Conservation (phyloP, 2,329 filamentous ascomycete genomes). For the Curvularia sp. region DNA sequence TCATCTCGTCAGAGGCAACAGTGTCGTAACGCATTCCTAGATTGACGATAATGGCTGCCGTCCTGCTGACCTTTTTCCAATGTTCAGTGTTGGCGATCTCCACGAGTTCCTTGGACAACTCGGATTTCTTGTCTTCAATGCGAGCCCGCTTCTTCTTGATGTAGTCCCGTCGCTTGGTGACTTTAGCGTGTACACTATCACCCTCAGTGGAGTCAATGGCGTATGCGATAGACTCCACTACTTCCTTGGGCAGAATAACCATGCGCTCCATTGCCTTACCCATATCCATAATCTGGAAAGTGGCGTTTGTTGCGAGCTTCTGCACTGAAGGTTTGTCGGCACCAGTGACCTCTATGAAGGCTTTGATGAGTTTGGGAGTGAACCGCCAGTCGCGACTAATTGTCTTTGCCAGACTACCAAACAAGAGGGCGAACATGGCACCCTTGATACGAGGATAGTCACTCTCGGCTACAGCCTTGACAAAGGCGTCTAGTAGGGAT, state of each 20-base stretch:
- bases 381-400: conserved; percentile 93
- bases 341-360: conserved; percentile 87
- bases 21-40: conserved; percentile 91
- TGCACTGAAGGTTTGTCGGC: conserved; percentile 96
- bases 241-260: conserved; percentile 77
- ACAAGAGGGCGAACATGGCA: conserved; percentile 87
- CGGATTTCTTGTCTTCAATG: conserved; percentile 84
- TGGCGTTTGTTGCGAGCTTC: conserved; percentile 78
- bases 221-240: conserved; percentile 69
- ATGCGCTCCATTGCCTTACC: conserved; percentile 86
- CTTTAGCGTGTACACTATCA: conserved; percentile 66
- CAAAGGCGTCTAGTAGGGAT: conserved; percentile 79
- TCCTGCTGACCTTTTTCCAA: conserved; percentile 94
- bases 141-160: conserved; percentile 76
- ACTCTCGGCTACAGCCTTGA: conserved; percentile 76
- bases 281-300: conserved; percentile 90
- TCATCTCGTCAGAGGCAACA: conserved; percentile 79
- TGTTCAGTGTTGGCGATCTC: conserved; percentile 80
- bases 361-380: conserved; percentile 84
- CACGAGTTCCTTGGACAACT: conserved; percentile 81
- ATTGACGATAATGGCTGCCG: conserved; percentile 88
- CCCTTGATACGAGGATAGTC: conserved; percentile 95
- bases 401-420: conserved; percentile 86
- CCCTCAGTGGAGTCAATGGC: conserved; percentile 45
- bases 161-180: conserved; percentile 72